These are phyloP conservation scores for Melastoma candidum DNA, from an alignment of 441 rosid species.

Conservation along the genomic window DNA sequence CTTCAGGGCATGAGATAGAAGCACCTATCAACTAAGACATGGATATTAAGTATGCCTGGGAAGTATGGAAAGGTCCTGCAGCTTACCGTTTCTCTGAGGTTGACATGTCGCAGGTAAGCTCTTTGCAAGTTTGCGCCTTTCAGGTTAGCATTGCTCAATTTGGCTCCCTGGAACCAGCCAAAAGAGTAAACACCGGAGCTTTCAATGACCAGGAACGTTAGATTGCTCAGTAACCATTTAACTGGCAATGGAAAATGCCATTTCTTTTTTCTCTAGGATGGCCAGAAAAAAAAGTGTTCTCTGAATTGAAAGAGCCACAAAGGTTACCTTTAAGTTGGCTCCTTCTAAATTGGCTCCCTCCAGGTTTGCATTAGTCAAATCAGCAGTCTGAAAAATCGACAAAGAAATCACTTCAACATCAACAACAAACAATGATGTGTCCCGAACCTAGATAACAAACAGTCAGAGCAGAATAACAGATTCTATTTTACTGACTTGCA, in stretches of 20 bases:
- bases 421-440: neutral
- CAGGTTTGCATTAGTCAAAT: slow-evolving; percentile 85
- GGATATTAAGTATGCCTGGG: neutral
- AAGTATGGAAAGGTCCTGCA: neutral
- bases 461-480: no score
- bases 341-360: slow-evolving; percentile 95
- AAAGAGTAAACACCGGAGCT: neutral
- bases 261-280: neutral
- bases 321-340: slow-evolving; percentile 77
- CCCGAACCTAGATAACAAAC: neutral
- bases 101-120: slow-evolving; percentile 74
- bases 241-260: neutral
- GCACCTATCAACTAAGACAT: neutral
- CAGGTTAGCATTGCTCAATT: slow-evolving; percentile 67
- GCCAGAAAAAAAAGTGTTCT: slow-evolving; percentile 1
- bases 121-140: slow-evolving; percentile 89
- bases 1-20: neutral
- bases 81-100: slow-evolving; percentile 78
- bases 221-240: no score
- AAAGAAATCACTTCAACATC: neutral
- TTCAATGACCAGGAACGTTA: neutral
- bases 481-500: no score
- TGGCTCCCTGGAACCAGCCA: slow-evolving; percentile 53
- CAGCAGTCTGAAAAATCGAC: slow-evolving; percentile 44
- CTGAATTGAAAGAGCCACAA: neutral